Conservation (phyloP, 2,329 filamentous ascomycete genomes). For the Aspergillus fischeri region DNA sequence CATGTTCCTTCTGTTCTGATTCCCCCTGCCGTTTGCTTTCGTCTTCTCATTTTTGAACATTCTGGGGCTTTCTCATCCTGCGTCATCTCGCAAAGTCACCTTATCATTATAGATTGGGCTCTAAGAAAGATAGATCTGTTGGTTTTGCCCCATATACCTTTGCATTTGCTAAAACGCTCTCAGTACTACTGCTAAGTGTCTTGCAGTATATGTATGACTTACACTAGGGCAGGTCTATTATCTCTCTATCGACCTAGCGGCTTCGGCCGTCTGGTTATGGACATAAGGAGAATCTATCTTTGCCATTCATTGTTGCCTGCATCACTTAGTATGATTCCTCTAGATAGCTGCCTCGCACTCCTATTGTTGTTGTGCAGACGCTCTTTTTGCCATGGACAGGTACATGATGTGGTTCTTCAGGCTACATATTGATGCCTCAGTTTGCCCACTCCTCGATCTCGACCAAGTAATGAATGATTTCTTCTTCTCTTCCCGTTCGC, state of each 20-base stretch:
- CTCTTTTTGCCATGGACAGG: not conserved
- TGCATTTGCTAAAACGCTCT: not conserved
- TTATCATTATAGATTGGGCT: not conserved
- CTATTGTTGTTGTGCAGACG: not conserved
- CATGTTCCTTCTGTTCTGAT: not conserved
- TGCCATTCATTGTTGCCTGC: not conserved
- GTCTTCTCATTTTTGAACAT: not conserved
- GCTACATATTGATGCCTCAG: not conserved
- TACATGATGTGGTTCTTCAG: not conserved
- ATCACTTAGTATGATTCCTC: not conserved
- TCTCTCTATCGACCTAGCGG: not conserved
- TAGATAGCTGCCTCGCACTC: not conserved
- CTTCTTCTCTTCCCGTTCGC: not conserved
- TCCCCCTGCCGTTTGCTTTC: not conserved
- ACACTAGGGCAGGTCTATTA: not conserved
- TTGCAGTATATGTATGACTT: not conserved
- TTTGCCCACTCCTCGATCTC: not conserved
- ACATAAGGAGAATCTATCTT: not conserved
- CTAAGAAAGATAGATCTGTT: not conserved
- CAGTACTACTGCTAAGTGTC: not conserved
- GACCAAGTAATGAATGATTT: not conserved
- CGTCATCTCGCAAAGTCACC: not conserved
- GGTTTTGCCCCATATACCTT: not conserved
- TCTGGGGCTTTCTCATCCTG: not conserved
- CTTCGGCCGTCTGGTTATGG: not conserved